phyloP scores from a whole-genome alignment of 2,329 filamentous ascomycete genomes.

The Apiospora aurea region DNA sequence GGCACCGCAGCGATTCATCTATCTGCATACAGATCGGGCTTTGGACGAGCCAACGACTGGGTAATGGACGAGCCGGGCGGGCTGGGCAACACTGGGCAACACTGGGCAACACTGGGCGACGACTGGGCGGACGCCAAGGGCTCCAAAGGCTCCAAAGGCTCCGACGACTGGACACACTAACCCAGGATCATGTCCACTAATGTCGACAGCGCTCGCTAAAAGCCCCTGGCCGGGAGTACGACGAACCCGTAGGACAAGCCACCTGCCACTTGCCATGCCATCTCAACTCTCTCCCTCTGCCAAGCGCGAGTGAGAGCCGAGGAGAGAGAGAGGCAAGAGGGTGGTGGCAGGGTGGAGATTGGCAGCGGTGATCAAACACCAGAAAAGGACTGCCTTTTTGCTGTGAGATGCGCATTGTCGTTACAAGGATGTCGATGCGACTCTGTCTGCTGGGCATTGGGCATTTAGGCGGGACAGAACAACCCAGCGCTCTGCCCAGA shows the following conservation, averaged over 20 bases:
- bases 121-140: not conserved
- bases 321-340: too few species aligned
- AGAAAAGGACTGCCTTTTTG: slow-evolving; percentile 11
- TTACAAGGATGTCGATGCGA: slow-evolving; percentile 8
- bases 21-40: not conserved
- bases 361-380: slow-evolving; percentile 14
- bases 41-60: slow-evolving; percentile 1
- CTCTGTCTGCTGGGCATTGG: not conserved
- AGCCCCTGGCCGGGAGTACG: not conserved
- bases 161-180: not conserved
- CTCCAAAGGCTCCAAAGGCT: slow-evolving; percentile 4
- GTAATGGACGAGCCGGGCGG: slow-evolving; percentile 2
- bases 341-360: slow-evolving; percentile 9
- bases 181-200: not conserved
- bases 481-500: not conserved
- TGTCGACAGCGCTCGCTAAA: not conserved
- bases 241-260: not conserved
- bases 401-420: not conserved
- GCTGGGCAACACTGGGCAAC: not conserved
- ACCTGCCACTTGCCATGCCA: not conserved
- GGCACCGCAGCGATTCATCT: slow-evolving; percentile 8
- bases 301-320: not conserved
- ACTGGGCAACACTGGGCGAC: too few species aligned
- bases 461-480: not conserved
- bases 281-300: slow-evolving; percentile 2